Conservation (phyloP, 495 filamentous ascomycete species). For the Neurospora sp. region DNA sequence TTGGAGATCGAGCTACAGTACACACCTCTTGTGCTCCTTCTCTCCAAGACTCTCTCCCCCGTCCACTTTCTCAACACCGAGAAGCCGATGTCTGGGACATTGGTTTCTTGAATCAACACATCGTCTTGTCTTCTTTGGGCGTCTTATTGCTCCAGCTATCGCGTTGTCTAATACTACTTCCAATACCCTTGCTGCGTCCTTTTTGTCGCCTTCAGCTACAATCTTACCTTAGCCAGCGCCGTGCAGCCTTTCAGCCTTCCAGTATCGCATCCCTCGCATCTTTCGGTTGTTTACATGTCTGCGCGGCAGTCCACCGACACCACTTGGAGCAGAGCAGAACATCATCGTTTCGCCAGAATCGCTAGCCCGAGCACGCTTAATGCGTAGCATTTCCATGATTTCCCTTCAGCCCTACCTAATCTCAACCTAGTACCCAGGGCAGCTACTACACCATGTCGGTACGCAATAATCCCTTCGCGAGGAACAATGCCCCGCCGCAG, state of each 20-base stretch:
- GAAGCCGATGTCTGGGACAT: neutral
- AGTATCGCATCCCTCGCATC: neutral
- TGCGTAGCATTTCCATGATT: conserved; percentile 12
- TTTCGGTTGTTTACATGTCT: neutral
- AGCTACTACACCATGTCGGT: conserved; percentile 27
- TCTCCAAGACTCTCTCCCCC: neutral
- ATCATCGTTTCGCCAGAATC: neutral
- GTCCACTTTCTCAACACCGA: neutral
- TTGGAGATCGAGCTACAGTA: neutral
- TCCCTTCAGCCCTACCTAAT: neutral
- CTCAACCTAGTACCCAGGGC: neutral
- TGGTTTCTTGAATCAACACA: neutral
- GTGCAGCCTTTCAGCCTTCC: neutral
- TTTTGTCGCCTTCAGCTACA: neutral
- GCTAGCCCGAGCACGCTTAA: conserved; percentile 3
- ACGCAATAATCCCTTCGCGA: conserved; percentile 69
- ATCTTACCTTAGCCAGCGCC: neutral
- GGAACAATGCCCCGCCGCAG: conserved; percentile 46
- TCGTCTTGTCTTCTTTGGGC: neutral
- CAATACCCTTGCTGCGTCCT: neutral
- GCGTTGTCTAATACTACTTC: neutral
- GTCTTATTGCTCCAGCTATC: neutral
- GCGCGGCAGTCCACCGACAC: neutral
- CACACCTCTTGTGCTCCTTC: neutral
- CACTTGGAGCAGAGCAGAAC: neutral